Percentiles rank a stretch among this genome's conserved stretches.
Conservation (phyloP, 1,139 yeast genomes). For the Chernovozyma aurita region DNA sequence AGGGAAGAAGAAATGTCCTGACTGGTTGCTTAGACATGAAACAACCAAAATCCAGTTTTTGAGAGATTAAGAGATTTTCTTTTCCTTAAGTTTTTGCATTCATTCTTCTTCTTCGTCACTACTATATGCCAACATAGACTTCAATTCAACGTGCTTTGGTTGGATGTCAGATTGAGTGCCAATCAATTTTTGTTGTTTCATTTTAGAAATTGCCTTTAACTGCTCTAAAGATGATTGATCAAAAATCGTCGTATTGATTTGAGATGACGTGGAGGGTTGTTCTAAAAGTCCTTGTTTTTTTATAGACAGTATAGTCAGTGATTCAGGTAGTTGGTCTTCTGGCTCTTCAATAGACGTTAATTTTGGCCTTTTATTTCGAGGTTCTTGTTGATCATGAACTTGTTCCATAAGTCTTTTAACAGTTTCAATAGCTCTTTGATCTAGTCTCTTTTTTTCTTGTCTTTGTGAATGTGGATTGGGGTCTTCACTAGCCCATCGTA, state of each 20-base stretch:
- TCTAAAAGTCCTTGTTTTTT: neutral
- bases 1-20: conserved; percentile 48
- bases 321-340: neutral
- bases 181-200: neutral
- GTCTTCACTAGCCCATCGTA: conserved; percentile 90
- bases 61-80: conserved; percentile 3
- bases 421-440: conserved; percentile 31
- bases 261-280: too few relatives aligned
- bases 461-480: conserved; percentile 69
- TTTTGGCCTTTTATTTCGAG: too few relatives aligned
- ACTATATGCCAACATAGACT: neutral
- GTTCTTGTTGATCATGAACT: conserved; percentile 5
- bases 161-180: neutral
- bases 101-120: neutral
- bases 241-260: too few relatives aligned
- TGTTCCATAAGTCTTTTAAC: conserved; percentile 25
- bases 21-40: conserved; percentile 42
- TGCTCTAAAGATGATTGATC: conserved; percentile 1
- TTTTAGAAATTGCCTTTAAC: conserved; percentile 1
- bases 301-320: too few relatives aligned
- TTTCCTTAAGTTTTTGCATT: too few relatives aligned
- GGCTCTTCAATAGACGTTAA: neutral
- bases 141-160: neutral
- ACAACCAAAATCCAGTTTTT: conserved; percentile 11
- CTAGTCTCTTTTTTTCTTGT: conserved; percentile 40